Evolutionary conservation across 768 basidiomycete species (phyloP).

Genomic region (Tulasnella sp.): DNA sequence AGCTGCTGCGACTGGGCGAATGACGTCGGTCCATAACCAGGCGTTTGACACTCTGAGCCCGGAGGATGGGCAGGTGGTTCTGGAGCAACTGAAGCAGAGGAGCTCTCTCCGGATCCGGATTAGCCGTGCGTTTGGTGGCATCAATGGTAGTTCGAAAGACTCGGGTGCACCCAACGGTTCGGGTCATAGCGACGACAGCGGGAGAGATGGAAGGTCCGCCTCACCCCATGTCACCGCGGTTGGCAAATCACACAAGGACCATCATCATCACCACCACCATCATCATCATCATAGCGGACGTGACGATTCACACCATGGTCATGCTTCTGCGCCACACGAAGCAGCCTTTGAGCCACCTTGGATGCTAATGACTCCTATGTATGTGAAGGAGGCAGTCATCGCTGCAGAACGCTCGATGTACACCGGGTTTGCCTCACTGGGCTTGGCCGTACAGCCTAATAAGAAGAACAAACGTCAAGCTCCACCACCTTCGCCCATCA

Average conservation of each 20-base stretch:
- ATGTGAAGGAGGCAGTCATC: constrained; percentile 46
- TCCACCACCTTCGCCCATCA: neutral
- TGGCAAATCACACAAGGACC: neutral
- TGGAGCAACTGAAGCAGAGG: constrained; percentile 19
- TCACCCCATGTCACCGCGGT: neutral
- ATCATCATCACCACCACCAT: constrained; percentile 10
- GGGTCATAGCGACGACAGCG: neutral
- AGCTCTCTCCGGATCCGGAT: constrained; percentile 15
- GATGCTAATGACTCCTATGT: constrained; percentile 56
- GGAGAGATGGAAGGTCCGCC: neutral
- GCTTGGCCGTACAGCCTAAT: neutral
- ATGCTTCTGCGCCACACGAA: neutral
- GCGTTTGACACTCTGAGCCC: constrained; percentile 20
- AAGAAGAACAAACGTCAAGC: constrained; percentile 11
- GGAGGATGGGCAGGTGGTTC: constrained; percentile 13
- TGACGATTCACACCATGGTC: constrained; percentile 9
- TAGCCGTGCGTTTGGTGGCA: constrained; percentile 19
- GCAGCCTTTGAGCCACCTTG: constrained; percentile 45
- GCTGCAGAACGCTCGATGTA: constrained; percentile 15
- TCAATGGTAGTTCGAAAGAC: neutral
- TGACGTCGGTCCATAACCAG: constrained; percentile 7
- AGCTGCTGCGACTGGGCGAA: constrained; percentile 9
- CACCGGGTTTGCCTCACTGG: constrained; percentile 10
- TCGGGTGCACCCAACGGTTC: neutral
- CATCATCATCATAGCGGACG: neutral